Percentiles rank a stretch among this genome's conserved stretches.
Conservation (phyloP, 2,329 filamentous ascomycete genomes). For the Pleochaeta shiraiana region DNA sequence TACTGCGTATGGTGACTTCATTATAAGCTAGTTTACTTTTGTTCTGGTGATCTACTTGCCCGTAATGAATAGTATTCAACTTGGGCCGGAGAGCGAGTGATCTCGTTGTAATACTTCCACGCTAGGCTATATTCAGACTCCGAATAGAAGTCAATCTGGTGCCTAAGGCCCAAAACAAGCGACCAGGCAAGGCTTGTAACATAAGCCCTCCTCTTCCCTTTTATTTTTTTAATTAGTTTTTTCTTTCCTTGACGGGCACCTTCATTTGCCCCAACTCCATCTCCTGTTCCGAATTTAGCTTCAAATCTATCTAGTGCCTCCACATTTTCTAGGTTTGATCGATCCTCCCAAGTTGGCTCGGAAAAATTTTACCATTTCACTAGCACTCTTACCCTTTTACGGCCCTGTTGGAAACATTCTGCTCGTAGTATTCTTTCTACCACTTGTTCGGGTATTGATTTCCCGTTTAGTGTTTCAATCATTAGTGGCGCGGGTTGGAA, state of each 20-base stretch:
- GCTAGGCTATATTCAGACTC: too few relatives aligned
- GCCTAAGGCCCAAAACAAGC: too few relatives aligned
- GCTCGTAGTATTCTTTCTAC: background rate
- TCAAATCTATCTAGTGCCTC: background rate
- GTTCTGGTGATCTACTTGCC: too few relatives aligned
- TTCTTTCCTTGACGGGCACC: background rate
- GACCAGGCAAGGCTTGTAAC: slow-evolving; percentile 1
- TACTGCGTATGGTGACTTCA: too few relatives aligned
- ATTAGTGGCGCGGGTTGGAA: background rate
- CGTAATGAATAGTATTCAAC: too few relatives aligned
- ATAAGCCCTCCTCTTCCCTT: background rate
- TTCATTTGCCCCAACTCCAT: background rate
- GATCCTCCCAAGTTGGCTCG: background rate
- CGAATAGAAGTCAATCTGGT: too few relatives aligned
- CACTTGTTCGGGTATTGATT: background rate
- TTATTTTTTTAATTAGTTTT: background rate
- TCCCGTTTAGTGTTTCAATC: too few relatives aligned
- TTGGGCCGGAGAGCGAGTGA: too few relatives aligned
- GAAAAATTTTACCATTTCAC: background rate
- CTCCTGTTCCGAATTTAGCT: background rate
- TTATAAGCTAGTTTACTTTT: too few relatives aligned
- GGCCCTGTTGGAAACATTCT: background rate
- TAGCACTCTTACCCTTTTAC: background rate
- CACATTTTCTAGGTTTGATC: background rate
- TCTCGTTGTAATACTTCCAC: too few relatives aligned